Evolutionary conservation across 2,329 filamentous ascomycete species (phyloP), one percentile per base, ranked within the genome.

Genomic region (Orbilia javanica): DNA sequence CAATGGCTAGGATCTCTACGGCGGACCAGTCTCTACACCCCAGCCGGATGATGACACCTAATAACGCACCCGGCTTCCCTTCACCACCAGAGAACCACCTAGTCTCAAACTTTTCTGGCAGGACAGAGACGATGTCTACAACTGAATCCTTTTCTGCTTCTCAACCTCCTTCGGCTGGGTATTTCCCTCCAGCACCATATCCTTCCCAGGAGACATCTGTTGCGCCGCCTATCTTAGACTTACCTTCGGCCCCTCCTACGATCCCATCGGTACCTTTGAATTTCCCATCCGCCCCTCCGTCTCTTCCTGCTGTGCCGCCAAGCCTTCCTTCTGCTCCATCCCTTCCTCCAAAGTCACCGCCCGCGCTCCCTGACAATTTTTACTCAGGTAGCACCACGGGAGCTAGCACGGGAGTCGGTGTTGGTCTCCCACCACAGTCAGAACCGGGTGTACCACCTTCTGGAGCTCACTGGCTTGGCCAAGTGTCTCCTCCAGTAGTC

Each of bases 11-110:
- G 42, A 85, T 86, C 79, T 87, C 87, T 3, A 85, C 84, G n/a
- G 82, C 86, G 2, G 84, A 88, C 80, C 83, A 87, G 74, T 88
- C 87, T 1, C 82, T 86, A 75, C 87, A 86, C 82, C 86, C 87
- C 4, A 72, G 64, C 25, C 67, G 67, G n/a, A 79, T 74, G 46
- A 67, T 62, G 67, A 72, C 65, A 25, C 79, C 29, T 78, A 82
- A 29, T 80, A 82, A 22, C 67, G 73, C 39, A 80, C 79, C 70
- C 80, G 82, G 46, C 80, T 82, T 83, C 36, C 83, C 85, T 62
- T 82, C 82, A n/a, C 82, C 81, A 2, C 65, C 55, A 68, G 79
- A 78, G 65, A 79, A 42, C 42, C 72, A 57, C 50, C 74, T 46
- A 50, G 66, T n/a, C 48, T 60, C 62, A 25, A 36, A 79, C 55